phyloP scores from a whole-genome alignment of 768 basidiomycete genomes.

The Amanita inopinata region DNA sequence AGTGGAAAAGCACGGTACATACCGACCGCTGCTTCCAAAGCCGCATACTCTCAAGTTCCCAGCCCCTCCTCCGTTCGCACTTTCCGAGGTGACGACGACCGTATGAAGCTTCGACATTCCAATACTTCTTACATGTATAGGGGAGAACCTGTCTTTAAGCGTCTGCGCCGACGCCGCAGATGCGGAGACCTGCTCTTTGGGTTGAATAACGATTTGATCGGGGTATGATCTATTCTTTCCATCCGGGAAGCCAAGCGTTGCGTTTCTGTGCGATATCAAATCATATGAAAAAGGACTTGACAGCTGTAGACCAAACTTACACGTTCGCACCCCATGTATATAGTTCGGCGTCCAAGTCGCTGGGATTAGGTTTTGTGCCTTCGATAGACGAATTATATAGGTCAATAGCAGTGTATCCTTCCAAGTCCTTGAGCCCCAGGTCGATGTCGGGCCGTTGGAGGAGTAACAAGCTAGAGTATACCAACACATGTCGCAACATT shows the following conservation, averaged over 20 bases:
- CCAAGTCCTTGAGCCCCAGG: conserved; percentile 61
- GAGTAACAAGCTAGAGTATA: conserved; percentile 54
- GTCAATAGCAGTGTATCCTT: conserved; percentile 89
- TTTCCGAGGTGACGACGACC: background rate
- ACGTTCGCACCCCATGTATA: conserved; percentile 86
- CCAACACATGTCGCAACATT: too few species aligned
- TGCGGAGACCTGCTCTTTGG: conserved; percentile 13
- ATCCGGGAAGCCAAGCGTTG: conserved; percentile 78
- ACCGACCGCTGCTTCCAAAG: conserved; percentile 83
- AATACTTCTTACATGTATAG: conserved; percentile 53
- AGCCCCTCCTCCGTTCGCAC: background rate
- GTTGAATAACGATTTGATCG: conserved; percentile 56
- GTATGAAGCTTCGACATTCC: conserved; percentile 88
- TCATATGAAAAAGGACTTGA: background rate
- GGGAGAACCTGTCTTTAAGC: conserved; percentile 44
- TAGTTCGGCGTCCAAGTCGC: conserved; percentile 42
- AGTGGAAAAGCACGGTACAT: conserved; percentile 14
- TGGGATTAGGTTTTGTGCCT: conserved; percentile 49
- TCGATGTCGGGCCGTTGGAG: conserved; percentile 71
- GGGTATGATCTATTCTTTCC: conserved; percentile 70
- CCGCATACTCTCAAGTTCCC: conserved; percentile 82
- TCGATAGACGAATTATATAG: conserved; percentile 85
- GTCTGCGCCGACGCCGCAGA: conserved; percentile 8
- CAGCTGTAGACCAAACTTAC: conserved; percentile 21
- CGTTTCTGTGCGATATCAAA: conserved; percentile 46